Base-by-base conservation (phyloP, 192 early-diverging fungal genomes). In the Jimgerdemannia lactiflua region DNA sequence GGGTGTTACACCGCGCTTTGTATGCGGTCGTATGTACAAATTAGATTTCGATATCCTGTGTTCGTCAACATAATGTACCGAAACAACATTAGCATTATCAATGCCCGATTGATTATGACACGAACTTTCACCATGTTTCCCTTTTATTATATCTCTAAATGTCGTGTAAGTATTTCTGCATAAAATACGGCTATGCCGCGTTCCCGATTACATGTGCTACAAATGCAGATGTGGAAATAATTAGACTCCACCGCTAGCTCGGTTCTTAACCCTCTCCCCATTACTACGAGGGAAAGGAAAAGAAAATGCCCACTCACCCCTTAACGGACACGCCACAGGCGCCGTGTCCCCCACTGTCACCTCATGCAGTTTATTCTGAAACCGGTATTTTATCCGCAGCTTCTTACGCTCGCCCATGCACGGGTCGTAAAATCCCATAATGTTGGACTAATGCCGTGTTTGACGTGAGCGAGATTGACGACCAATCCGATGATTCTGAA, bases 401-500 rank as follows among this genome's bases (percentile, higher is more conserved):
- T 89, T 86, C 81, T 99, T 99, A 19, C 79, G 76, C 71, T 92
- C 92, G 44, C 96, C 96, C 71, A 97, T 89, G 76, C 95, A 95
- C 39, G 97, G 96, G 81, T 99, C 96, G 75, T 95, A 98, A 81
- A 99, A 99, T 3, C 97, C 97, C 43, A 95, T 85, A 74, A 99
- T 85, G 74, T 93, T 92, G 39, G 90, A 85, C 92, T 94, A 77
- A 10, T 14, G 49, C 49, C 49, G 14, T 59, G 6, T 10, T 59
- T 59, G 49, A 14, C 2, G 14, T 59, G 49, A 59, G 14, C 49
- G 14, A 59, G 49, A 59, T 10, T 59, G 49, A 59, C 14, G 64
- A 65, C 19, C 14, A 14, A 14, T 65, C 14, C 19, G 64, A 65
- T 1, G 14, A 65, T 19, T 65, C 64, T 18, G 14, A 19, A 65